These are phyloP conservation scores for Carpinus fangiana DNA, from an alignment of 306 rosid genomes.

Conservation along the genomic window DNA sequence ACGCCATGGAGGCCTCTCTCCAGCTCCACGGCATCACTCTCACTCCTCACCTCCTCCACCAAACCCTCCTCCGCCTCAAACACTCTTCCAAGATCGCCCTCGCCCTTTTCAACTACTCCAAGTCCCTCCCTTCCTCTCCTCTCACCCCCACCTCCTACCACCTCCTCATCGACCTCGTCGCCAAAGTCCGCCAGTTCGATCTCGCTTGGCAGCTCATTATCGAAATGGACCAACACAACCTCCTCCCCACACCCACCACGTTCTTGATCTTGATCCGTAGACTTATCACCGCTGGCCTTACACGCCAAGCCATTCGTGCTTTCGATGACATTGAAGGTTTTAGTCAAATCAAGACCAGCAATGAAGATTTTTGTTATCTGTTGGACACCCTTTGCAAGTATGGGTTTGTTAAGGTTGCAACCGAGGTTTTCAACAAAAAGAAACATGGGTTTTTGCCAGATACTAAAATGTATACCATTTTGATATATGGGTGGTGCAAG, in stretches of 20 bases:
- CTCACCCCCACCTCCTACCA: conserved; percentile 53
- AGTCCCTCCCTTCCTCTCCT: conserved; percentile 60
- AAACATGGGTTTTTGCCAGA: conserved; percentile 41
- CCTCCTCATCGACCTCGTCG: conserved; percentile 61
- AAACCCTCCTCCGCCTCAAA: conserved; percentile 67
- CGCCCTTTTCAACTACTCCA: conserved; percentile 67
- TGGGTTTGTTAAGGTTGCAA: conserved; percentile 64
- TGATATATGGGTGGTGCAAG: conserved; percentile 91
- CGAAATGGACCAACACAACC: conserved; percentile 55
- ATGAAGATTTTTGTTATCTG: conserved; percentile 51
- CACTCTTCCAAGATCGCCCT: conserved; percentile 77
- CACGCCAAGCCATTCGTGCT: conserved; percentile 79
- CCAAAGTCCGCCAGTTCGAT: conserved; percentile 78
- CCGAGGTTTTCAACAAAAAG: conserved; percentile 59
- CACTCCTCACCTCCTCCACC: conserved; percentile 55
- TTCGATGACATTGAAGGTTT: conserved; percentile 64
- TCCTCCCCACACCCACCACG: conserved; percentile 43
- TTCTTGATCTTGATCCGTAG: conserved; percentile 70
- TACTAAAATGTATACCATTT: conserved; percentile 63
- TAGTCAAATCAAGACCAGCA: conserved; percentile 15
- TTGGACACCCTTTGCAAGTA: conserved; percentile 84
- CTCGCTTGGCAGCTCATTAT: conserved; percentile 76
- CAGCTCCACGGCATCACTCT: conserved; percentile 77
- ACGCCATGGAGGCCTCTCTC: conserved; percentile 67
- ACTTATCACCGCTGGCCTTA: conserved; percentile 64